These are phyloP conservation scores for Urtica urens DNA, from an alignment of 306 rosid genomes.

Conservation along the genomic window DNA sequence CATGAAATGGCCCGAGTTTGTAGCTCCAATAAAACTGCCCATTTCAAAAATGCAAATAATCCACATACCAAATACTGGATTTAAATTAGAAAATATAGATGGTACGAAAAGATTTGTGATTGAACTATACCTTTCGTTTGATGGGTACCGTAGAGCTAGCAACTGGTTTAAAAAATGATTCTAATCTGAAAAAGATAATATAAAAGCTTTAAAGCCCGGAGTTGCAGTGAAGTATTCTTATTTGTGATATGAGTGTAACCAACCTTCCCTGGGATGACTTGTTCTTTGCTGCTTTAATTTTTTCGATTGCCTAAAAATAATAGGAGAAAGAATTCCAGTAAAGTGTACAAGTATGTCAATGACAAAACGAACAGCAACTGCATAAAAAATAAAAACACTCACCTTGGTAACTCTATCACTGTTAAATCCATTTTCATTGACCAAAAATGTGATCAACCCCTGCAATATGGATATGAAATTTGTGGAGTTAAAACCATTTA, in stretches of 20 bases:
- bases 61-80: too few relatives aligned
- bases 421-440: slow-evolving; percentile 92
- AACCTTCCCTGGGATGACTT: slow-evolving; percentile 93
- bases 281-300: slow-evolving; percentile 92
- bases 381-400: slow-evolving; percentile 14
- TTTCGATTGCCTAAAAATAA: slow-evolving; percentile 67
- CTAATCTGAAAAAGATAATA: slow-evolving; percentile 44
- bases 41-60: too few relatives aligned
- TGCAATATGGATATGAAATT: slow-evolving; percentile 27
- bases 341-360: neutral
- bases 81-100: neutral
- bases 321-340: slow-evolving; percentile 17
- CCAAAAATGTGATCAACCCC: slow-evolving; percentile 73
- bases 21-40: too few relatives aligned
- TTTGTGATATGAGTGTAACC: slow-evolving; percentile 17
- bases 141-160: slow-evolving; percentile 50
- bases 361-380: slow-evolving; percentile 12
- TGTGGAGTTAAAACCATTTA: slow-evolving; percentile 10
- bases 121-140: slow-evolving; percentile 66
- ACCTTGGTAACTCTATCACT: slow-evolving; percentile 88
- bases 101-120: neutral
- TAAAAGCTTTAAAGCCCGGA: slow-evolving; percentile 8
- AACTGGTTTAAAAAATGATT: slow-evolving; percentile 80
- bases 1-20: too few relatives aligned
- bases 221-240: neutral